Percentiles rank a stretch among this genome's conserved stretches.
Evolutionary conservation across 352 stramenopile genomes (phyloP).

Genomic region (Globisporangium parvum): DNA sequence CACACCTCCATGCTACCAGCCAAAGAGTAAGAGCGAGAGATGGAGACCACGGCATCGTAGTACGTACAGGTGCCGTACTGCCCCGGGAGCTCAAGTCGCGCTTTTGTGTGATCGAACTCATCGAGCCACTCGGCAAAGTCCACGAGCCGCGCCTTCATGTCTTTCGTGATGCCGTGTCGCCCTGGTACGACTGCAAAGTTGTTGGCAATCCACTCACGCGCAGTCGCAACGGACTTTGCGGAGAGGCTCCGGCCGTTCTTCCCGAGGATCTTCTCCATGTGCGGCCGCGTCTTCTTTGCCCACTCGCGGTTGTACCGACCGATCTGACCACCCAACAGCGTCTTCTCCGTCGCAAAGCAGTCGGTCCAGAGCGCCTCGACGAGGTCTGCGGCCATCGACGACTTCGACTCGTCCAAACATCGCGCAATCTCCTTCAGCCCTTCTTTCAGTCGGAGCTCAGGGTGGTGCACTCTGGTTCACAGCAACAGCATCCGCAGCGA

Average conservation of each 20-base stretch:
- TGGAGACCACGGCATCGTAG: not conserved
- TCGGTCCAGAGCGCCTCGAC: conserved; percentile 47
- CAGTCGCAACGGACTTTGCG: conserved; percentile 41
- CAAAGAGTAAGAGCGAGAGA: not conserved
- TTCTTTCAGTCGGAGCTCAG: conserved; percentile 77
- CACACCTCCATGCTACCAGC: not conserved
- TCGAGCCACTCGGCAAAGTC: conserved; percentile 86
- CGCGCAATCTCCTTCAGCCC: conserved; percentile 59
- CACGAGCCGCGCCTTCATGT: conserved; percentile 74
- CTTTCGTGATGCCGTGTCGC: conserved; percentile 64
- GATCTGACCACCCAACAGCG: conserved; percentile 48
- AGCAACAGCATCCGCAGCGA: conserved; percentile 3
- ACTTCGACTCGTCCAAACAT: conserved; percentile 49
- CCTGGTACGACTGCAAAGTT: conserved; percentile 68
- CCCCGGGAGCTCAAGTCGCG: conserved; percentile 62
- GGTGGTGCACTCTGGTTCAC: conserved; percentile 59
- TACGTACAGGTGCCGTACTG: conserved; percentile 71
- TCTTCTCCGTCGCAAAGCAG: conserved; percentile 49
- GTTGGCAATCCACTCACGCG: conserved; percentile 64
- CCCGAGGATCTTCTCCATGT: conserved; percentile 72
- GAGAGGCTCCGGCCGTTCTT: conserved; percentile 53
- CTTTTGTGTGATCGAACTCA: conserved; percentile 73
- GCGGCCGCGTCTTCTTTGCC: conserved; percentile 36
- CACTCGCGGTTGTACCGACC: conserved; percentile 77
- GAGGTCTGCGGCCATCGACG: conserved; percentile 21